A percentile compares a stretch with the other conserved stretches of the same genome.
Evolutionary conservation across 2,329 filamentous ascomycete species (phyloP).

Genomic region (Ophiocordyceps camponoti-leonardi): DNA sequence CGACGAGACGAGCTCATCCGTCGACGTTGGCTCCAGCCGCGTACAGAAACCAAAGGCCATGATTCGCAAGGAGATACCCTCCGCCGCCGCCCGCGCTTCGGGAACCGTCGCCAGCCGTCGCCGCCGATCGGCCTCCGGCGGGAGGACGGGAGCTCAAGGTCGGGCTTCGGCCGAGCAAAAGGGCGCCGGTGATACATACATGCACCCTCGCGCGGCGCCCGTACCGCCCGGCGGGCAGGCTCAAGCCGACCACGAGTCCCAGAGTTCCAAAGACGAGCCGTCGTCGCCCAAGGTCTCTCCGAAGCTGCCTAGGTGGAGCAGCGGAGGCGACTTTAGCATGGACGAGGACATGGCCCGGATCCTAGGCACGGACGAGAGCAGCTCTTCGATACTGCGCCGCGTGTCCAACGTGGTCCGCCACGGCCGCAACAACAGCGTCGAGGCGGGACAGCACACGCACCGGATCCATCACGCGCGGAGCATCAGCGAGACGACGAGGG

Average conservation of each 20-base stretch:
- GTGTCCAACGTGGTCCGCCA: constrained; percentile 92
- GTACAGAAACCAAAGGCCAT: constrained; percentile 30
- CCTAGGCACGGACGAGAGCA: constrained; percentile 58
- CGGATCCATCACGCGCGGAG: constrained; percentile 39
- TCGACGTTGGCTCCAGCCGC: constrained; percentile 21
- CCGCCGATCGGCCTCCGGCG: constrained; percentile 8
- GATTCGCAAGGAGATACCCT: constrained; percentile 46
- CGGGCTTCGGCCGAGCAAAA: constrained; percentile 9
- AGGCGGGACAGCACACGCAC: constrained; percentile 25
- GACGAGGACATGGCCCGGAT: constrained; percentile 93
- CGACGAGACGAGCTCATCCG: constrained; percentile 25
- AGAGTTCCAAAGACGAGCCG: constrained; percentile 23
- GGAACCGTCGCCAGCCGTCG: neutral
- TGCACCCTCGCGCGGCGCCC: constrained; percentile 39
- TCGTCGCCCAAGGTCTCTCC: constrained; percentile 38
- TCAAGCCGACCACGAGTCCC: constrained; percentile 30
- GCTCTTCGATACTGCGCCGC: constrained; percentile 66
- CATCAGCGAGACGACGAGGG: constrained; percentile 49
- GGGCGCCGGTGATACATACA: constrained; percentile 29
- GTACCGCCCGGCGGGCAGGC: constrained; percentile 23
- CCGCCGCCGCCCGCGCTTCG: neutral
- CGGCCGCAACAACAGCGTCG: constrained; percentile 72
- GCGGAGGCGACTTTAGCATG: constrained; percentile 76
- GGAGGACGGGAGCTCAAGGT: constrained; percentile 7
- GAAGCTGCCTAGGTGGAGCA: constrained; percentile 56